Evolutionary conservation across 805 yeast genomes (phyloP).

Genomic region (Candida yuanshanica): DNA sequence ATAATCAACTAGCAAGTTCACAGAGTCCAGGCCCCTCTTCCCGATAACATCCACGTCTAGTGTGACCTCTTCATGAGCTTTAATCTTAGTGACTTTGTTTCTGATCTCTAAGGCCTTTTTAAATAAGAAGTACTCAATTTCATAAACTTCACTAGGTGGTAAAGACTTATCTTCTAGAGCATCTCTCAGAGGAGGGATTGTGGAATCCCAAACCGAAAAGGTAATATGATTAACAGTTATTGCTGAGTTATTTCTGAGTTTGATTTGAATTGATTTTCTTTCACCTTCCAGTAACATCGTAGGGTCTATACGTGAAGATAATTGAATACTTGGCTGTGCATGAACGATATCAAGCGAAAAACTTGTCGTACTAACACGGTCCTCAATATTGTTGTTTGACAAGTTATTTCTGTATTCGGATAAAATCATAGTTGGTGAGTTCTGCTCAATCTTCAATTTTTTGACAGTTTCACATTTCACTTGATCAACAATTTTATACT

Average conservation of each 20-base stretch:
- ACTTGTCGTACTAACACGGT: constrained; percentile 19
- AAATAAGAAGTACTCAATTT: constrained; percentile 63
- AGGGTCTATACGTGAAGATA: constrained; percentile 45
- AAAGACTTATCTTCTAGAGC: constrained; percentile 43
- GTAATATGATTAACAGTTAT: constrained; percentile 52
- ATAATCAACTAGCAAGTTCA: constrained; percentile 62
- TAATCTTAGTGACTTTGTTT: constrained; percentile 15
- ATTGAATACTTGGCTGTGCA: constrained; percentile 56
- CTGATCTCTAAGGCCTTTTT: constrained; percentile 50
- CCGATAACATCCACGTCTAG: constrained; percentile 60
- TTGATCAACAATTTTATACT: constrained; percentile 35
- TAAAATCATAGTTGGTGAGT: neutral
- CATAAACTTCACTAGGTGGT: constrained; percentile 62
- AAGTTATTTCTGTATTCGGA: constrained; percentile 12
- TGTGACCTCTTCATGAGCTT: constrained; percentile 35
- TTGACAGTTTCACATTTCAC: constrained; percentile 22
- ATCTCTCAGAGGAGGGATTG: constrained; percentile 57
- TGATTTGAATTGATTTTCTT: constrained; percentile 40
- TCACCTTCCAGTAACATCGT: constrained; percentile 81
- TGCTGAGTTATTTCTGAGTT: constrained; percentile 51
- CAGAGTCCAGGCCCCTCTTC: constrained; percentile 65
- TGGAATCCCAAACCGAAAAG: constrained; percentile 67
- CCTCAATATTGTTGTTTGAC: constrained; percentile 8
- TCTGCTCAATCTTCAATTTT: constrained; percentile 21
- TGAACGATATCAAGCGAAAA: constrained; percentile 32